Evolutionary conservation across 495 filamentous ascomycete species (phyloP), one percentile per base, ranked within the genome.

Genomic region (Penicillium pancosmium): DNA sequence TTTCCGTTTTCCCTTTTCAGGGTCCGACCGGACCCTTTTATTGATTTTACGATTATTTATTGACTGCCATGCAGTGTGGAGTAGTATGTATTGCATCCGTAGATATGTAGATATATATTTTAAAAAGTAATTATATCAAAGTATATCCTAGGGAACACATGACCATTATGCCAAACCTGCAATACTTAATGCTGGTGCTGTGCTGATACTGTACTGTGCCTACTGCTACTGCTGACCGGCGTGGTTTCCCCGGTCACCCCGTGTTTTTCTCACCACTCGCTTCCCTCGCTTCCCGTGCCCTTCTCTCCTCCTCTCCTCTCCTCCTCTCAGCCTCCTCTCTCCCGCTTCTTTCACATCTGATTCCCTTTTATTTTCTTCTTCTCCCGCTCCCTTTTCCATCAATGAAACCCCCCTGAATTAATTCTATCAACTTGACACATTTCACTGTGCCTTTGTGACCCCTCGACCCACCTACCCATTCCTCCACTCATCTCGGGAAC

Each of bases 401-500:
- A 5, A 38, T 38, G 12, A 38, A 12, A 44, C 41, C 41, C 2
- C n/a, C 36, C 5, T 40, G 12, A 13, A 40, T 40, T 40, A 40
- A 13, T 40, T 40, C 12, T n/a, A 44, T 58, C 41, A 34, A 60
- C 41, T 49, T 50, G 52, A 60, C 61, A 57, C 60, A 56, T 27
- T n/a, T 41, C 18, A 41, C 50, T 50, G 51, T 38, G 53, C 48
- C 51, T 43, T 54, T 49, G 40, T 49, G 23, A 44, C 18, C 40
- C 35, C n/a, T 40, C 56, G 66, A 64, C 61, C 58, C 43, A 44
- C 50, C 16, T 19, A 9, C 41, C 16, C 44, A 12, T 27, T 52
- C 48, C 38, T 60, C 49, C n/a, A 41, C 18, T 38, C 56, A 57
- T 51, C 54, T 60, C 36, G 52, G 61, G 64, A 70, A 62, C 67